A percentile compares a stretch with the other conserved stretches of the same genome.
These are phyloP conservation scores for Thecaphora thlaspeos DNA, from an alignment of 1,284 basidiomycete species.

Conservation along the genomic window DNA sequence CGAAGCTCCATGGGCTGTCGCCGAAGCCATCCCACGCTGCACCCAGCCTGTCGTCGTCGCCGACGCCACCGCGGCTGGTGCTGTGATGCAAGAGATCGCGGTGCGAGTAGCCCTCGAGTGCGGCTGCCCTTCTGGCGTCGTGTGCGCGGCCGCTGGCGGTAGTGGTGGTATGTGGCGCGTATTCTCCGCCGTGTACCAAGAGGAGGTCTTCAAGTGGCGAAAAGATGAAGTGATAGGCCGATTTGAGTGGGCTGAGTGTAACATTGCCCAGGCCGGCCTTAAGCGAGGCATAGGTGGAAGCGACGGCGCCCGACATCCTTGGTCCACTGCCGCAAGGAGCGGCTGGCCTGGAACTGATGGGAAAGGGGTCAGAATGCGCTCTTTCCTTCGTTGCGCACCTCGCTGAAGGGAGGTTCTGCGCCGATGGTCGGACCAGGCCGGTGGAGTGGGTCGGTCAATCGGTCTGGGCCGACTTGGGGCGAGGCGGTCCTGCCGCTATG, in stretches of 20 bases:
- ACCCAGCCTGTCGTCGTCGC: constrained; percentile 7
- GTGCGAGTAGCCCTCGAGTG: not conserved
- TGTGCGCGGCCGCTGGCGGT: constrained; percentile 3
- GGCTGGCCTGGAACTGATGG: too few relatives aligned
- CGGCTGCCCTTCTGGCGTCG: constrained; percentile 6
- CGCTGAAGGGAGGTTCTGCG: too few relatives aligned
- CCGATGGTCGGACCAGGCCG: too few relatives aligned
- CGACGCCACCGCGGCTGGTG: not conserved
- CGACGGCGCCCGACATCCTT: not conserved
- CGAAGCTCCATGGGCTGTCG: constrained; percentile 43
- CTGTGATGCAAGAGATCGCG: not conserved
- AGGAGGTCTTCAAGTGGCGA: constrained; percentile 20
- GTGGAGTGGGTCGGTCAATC: too few relatives aligned
- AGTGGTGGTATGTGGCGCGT: not conserved
- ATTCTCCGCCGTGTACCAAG: not conserved
- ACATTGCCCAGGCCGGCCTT: not conserved
- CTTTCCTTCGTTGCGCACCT: too few relatives aligned
- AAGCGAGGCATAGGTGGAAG: not conserved
- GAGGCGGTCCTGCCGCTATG: too few relatives aligned
- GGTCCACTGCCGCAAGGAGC: too few relatives aligned
- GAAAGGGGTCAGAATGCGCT: too few relatives aligned
- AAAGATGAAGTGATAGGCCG: constrained; percentile 28
- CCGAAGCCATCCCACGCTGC: constrained; percentile 27
- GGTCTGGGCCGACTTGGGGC: too few relatives aligned
- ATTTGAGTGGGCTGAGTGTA: constrained; percentile 7